Evolutionary conservation across 495 filamentous ascomycete genomes (phyloP).

Genomic region (Daldinia childiae): DNA sequence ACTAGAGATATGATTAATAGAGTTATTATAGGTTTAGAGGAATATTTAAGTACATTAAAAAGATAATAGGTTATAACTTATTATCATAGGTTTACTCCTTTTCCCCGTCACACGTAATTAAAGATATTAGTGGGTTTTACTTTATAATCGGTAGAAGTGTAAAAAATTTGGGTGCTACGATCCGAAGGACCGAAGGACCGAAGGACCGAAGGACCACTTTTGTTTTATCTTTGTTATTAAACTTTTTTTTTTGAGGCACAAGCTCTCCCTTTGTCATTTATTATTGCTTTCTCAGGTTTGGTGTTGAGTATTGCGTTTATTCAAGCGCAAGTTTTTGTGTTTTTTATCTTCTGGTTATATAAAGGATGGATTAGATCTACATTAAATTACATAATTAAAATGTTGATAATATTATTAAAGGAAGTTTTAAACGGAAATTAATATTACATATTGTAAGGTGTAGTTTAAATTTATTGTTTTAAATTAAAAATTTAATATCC

Average conservation of each 20-base stretch:
- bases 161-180: no score
- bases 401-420: no score
- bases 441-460: conserved; percentile 1
- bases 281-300: no score
- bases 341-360: no score
- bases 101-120: neutral
- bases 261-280: conserved; percentile 1
- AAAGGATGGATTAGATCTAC: no score
- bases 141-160: neutral
- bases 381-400: no score
- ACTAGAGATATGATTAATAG: conserved; percentile 1
- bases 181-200: no score
- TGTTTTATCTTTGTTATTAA: no score
- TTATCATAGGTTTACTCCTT: neutral
- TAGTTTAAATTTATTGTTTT: conserved; percentile 2
- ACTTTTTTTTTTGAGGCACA: neutral
- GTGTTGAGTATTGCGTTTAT: no score
- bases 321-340: no score
- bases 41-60: neutral
- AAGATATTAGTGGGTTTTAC: neutral
- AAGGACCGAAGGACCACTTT: no score
- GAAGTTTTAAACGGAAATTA: no score
- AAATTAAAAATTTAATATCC: neutral
- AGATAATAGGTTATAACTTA: neutral
- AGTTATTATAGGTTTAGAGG: conserved; percentile 8